Base-by-base conservation (phyloP, 2,329 filamentous ascomycete genomes). In the Pezicula neosporulosa region DNA sequence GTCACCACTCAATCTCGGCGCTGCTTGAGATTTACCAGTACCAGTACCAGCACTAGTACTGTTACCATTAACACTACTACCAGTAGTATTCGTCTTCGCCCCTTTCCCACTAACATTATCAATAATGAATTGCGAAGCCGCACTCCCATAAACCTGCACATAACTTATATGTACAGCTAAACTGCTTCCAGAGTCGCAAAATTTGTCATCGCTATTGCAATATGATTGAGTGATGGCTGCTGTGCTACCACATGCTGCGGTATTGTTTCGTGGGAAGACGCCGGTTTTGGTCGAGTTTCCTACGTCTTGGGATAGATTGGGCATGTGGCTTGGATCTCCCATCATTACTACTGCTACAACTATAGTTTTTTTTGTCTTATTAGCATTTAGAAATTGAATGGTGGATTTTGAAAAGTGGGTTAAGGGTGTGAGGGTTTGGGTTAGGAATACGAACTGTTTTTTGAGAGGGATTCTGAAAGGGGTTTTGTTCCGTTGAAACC, bases 281-380 rank as follows among this genome's bases (percentile, higher is more conserved):
- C 69, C 69, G 24, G 58, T 52, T 15, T 53, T 52, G 18, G 53
- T 58, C 24, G 47, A 45, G 24, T 58, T 67, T 24, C 69, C 69
- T 6, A 59, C 57, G 44, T 68, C 59, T 56, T 64, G 66, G 0
- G 61, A 16, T 27, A 65, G 59, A 35, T 51, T 56, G 8, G 59
- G 57, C 6, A 65, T 63, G 47, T 63, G 64, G 3, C 63, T 57
- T 7, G 69, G 69, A 49, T 71, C 69, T 10, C 67, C 68, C 60
- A 71, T 69, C 39, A 67, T 60, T n/a, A 66, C 59, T 16, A 66
- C 60, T 18, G 65, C 67, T n/a, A 63, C 55, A 44, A 62, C 57
- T 58, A 10, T 44, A 13, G n/a, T 24, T 10, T 18, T 24, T 1
- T 21, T 2, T n/a, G n/a, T n/a, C n/a, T n/a, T n/a, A n/a, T 21